Evolutionary conservation across 352 stramenopile genomes (phyloP).

Genomic region (Pythium utonaiense): DNA sequence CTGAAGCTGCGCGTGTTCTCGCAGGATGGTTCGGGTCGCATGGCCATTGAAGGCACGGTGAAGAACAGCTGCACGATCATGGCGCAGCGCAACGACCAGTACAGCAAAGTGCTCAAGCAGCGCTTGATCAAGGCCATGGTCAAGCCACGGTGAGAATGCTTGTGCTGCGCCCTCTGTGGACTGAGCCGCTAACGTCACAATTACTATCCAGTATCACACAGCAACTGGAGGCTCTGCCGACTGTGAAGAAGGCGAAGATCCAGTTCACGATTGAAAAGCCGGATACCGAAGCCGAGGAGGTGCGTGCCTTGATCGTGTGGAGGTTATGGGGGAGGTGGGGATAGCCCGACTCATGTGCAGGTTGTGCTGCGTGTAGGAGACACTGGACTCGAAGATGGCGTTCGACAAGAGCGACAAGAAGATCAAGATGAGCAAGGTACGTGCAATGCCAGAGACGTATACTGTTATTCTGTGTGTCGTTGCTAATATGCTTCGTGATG

Average conservation of each 20-base stretch:
- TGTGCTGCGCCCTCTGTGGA: background rate
- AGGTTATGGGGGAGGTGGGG: background rate
- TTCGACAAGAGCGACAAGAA: slow-evolving; percentile 79
- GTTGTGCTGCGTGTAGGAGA: slow-evolving; percentile 12
- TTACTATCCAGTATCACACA: slow-evolving; percentile 55
- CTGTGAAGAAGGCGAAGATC: slow-evolving; percentile 76
- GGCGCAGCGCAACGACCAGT: slow-evolving; percentile 79
- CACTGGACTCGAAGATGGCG: slow-evolving; percentile 32
- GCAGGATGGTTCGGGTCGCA: slow-evolving; percentile 77
- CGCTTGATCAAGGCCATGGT: slow-evolving; percentile 86
- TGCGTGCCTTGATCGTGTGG: slow-evolving; percentile 10
- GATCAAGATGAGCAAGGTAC: slow-evolving; percentile 88
- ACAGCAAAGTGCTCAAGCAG: slow-evolving; percentile 83
- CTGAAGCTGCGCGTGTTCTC: slow-evolving; percentile 85
- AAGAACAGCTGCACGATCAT: slow-evolving; percentile 86
- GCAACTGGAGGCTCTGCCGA: slow-evolving; percentile 64
- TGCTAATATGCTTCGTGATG: background rate
- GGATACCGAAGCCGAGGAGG: slow-evolving; percentile 61
- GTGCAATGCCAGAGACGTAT: background rate
- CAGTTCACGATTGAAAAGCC: slow-evolving; percentile 84
- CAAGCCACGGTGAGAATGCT: slow-evolving; percentile 37
- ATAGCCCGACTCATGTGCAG: slow-evolving; percentile 31
- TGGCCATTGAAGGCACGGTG: slow-evolving; percentile 84
- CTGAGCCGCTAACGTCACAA: background rate
- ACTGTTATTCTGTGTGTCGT: background rate